A percentile compares a stretch with the other conserved stretches of the same genome.
Conservation (phyloP, 768 basidiomycete species). For the Suillus hirtellus region DNA sequence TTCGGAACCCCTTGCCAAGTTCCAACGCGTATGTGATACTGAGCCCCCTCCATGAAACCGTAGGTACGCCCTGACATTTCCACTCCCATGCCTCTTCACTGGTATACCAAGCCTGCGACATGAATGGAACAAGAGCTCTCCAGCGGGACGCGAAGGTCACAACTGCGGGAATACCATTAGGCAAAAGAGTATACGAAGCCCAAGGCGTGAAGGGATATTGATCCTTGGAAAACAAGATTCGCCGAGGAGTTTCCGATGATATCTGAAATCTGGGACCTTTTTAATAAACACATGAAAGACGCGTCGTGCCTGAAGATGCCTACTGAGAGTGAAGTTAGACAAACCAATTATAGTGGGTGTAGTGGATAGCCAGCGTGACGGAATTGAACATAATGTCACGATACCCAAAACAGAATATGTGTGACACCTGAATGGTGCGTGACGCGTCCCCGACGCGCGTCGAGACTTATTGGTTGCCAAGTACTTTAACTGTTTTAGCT, state of each 20-base stretch:
- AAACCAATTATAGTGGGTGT: too few species aligned
- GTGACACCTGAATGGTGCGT: slow-evolving; percentile 1
- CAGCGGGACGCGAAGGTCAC: slow-evolving; percentile 40
- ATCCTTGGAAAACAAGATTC: slow-evolving; percentile 27
- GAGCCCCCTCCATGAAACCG: slow-evolving; percentile 34
- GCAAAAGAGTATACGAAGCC: slow-evolving; percentile 36
- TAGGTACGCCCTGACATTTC: slow-evolving; percentile 49
- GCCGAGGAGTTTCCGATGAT: slow-evolving; percentile 48
- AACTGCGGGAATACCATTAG: slow-evolving; percentile 42
- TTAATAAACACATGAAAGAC: too few species aligned
- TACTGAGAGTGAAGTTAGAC: too few species aligned
- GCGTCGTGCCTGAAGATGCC: too few species aligned
- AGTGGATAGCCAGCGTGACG: too few species aligned
- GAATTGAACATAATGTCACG: too few species aligned
- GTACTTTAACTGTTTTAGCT: slow-evolving; percentile 27
- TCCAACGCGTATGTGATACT: slow-evolving; percentile 28
- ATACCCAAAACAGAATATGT: neutral
- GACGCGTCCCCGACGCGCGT: slow-evolving; percentile 9
- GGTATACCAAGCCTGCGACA: slow-evolving; percentile 57
- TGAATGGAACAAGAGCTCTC: slow-evolving; percentile 44
- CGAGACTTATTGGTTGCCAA: slow-evolving; percentile 23
- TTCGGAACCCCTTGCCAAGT: slow-evolving; percentile 30
- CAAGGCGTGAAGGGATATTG: slow-evolving; percentile 40
- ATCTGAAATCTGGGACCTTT: slow-evolving; percentile 19
- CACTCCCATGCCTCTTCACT: slow-evolving; percentile 43